Conservation (phyloP, 208 protist species). For the Leishmania martiniquensis region DNA sequence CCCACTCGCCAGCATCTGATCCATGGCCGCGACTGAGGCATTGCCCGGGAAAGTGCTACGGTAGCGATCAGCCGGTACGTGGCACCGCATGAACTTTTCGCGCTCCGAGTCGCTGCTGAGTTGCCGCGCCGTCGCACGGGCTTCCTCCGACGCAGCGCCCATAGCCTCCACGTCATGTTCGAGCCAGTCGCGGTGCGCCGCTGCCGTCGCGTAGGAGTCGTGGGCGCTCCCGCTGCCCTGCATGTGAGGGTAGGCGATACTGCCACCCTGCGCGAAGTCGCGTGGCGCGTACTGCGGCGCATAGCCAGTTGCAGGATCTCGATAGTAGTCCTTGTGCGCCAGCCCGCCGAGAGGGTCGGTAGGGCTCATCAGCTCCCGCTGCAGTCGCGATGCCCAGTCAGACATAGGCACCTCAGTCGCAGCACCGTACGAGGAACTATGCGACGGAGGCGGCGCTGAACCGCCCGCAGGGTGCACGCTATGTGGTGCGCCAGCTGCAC, state of each 20-base stretch:
- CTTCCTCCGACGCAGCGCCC: slow-evolving; percentile 26
- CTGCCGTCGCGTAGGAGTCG: slow-evolving; percentile 46
- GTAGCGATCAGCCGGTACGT: slow-evolving; percentile 38
- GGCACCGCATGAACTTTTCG: slow-evolving; percentile 31
- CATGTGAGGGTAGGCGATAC: slow-evolving; percentile 68
- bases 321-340: slow-evolving; percentile 89
- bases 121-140: slow-evolving; percentile 38
- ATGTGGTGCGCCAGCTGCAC: not conserved
- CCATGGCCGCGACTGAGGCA: slow-evolving; percentile 34
- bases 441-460: not conserved
- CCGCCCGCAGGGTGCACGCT: not conserved
- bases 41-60: slow-evolving; percentile 32
- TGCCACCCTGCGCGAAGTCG: slow-evolving; percentile 74
- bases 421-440: not conserved
- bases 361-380: slow-evolving; percentile 76
- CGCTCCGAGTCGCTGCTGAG: slow-evolving; percentile 45
- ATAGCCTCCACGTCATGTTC: slow-evolving; percentile 60
- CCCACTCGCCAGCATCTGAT: slow-evolving; percentile 66
- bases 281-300: slow-evolving; percentile 84
- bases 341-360: slow-evolving; percentile 77
- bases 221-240: slow-evolving; percentile 13
- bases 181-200: slow-evolving; percentile 50
- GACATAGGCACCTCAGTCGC: not conserved
- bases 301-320: slow-evolving; percentile 76
- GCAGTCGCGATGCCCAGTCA: slow-evolving; percentile 74